Evolutionary conservation across 768 basidiomycete species (phyloP), one percentile per base, ranked within the genome.

Genomic region (Boletus barrowsii): DNA sequence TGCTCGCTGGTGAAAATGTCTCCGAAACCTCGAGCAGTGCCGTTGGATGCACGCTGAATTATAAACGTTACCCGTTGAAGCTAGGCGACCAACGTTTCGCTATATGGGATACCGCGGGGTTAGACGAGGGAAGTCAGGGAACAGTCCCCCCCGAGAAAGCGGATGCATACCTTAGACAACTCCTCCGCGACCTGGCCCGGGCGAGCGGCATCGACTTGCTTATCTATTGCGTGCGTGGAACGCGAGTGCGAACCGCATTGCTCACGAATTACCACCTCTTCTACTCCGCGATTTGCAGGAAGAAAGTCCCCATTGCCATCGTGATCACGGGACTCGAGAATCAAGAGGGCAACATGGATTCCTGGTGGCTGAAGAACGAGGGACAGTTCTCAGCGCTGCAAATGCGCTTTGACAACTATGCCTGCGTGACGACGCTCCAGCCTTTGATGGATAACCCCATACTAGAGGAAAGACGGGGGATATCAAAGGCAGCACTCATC

Each of bases 311-410:
- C 5, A 70, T 73, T 20, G 62, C 72, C 3, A 50, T 78, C 20
- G 72, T 65, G 2, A 49, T 77, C 14, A 76, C 75, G 2, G 74
- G 76, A 33, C 66, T 77, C 3, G 77, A 76, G 58, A 60, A 72
- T 26, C 63, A 71, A 18, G 62, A 59, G 3, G 55, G 49, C 3
- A 40, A 49, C 20, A 71, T 73, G 70, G 66, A 68, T 8, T 47
- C 49, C 1, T 71, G 70, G 70, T 71, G 70, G 72, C 15, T 54
- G 42, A 24, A 32, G 32, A 61, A 60, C 73, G 71, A 52, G 53
- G 64, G 32, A 30, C 54, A 50, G 42, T 54, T 78, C 49, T 63
- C 57, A 24, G 47, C 43, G 10, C 55, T 70, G 36, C 59, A 60
- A 10, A 76, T 78, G 62, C 42, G 53, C 24, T 75, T 75, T 7